phyloP scores from a whole-genome alignment of 2,329 filamentous ascomycete genomes.

The Gaeumannomyces tritici region DNA sequence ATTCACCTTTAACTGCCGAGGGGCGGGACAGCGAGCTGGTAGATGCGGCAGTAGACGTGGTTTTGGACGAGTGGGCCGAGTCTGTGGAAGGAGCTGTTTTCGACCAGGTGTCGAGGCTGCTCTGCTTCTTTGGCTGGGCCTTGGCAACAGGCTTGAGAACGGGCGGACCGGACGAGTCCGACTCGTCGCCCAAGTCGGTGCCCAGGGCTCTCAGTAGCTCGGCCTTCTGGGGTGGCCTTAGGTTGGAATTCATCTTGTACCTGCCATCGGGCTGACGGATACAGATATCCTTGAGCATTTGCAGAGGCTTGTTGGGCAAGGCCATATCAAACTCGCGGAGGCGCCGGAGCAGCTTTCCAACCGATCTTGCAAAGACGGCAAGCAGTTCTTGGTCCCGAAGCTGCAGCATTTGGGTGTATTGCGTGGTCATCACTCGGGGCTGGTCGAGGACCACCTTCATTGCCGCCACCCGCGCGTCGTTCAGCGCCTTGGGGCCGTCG shows the following conservation, averaged over 20 bases:
- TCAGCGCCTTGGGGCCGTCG: slow-evolving; percentile 1
- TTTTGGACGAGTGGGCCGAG: background rate
- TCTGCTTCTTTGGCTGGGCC: slow-evolving; percentile 36
- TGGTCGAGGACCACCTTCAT: slow-evolving; percentile 48
- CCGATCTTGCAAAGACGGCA: slow-evolving; percentile 68
- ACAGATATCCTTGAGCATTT: slow-evolving; percentile 32
- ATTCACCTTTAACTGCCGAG: background rate
- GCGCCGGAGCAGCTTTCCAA: slow-evolving; percentile 74
- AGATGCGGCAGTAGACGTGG: background rate
- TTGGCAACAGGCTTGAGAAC: slow-evolving; percentile 14
- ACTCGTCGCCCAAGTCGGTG: slow-evolving; percentile 44
- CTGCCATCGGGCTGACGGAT: slow-evolving; percentile 41
- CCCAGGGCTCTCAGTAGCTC: slow-evolving; percentile 60
- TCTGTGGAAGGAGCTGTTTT: slow-evolving; percentile 28
- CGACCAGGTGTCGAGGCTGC: slow-evolving; percentile 52
- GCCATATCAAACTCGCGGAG: slow-evolving; percentile 70
- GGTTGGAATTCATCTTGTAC: slow-evolving; percentile 62
- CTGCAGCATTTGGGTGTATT: slow-evolving; percentile 80
- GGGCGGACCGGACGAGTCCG: slow-evolving; percentile 17
- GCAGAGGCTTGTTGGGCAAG: slow-evolving; percentile 49
- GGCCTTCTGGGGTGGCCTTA: slow-evolving; percentile 74
- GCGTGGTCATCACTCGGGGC: slow-evolving; percentile 53
- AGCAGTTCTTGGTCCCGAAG: slow-evolving; percentile 82
- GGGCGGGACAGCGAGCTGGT: background rate
- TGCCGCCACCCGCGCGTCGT: slow-evolving; percentile 23